Evolutionary conservation across 140 eudicot genomes (phyloP).

Genomic region (Ambrosia hybrid): DNA sequence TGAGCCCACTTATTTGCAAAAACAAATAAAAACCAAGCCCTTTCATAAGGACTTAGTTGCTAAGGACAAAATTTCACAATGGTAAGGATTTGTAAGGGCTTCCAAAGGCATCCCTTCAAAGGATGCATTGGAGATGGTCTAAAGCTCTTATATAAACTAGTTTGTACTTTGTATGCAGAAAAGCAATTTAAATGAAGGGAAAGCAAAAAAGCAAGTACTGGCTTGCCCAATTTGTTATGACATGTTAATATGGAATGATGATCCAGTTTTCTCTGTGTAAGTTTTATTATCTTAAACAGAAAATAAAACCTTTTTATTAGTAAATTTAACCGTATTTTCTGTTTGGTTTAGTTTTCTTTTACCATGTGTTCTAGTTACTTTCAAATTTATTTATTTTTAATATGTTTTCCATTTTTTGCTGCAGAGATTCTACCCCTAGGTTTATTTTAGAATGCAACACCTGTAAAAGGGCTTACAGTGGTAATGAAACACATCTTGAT

Average conservation of each 20-base stretch:
- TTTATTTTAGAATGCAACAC: conserved; percentile 48
- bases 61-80: too few relatives aligned
- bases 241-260: conserved; percentile 49
- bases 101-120: too few relatives aligned
- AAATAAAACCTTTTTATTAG: neutral
- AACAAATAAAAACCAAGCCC: too few relatives aligned
- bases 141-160: neutral
- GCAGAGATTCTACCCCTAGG: conserved; percentile 51
- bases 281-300: conserved; percentile 20
- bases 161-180: conserved; percentile 37
- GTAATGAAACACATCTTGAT: conserved; percentile 68
- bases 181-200: conserved; percentile 30
- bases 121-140: too few relatives aligned
- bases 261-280: conserved; percentile 62
- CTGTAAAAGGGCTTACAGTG: conserved; percentile 57
- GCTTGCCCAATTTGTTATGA: conserved; percentile 87
- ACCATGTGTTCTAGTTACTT: neutral
- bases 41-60: too few relatives aligned
- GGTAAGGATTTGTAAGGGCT: too few relatives aligned
- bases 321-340: neutral
- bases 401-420: conserved; percentile 2
- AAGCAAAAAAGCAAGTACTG: conserved; percentile 38
- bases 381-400: neutral
- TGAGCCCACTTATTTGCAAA: too few relatives aligned
- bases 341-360: conserved; percentile 1